Conservation (phyloP, 2,329 filamentous ascomycete species). For the Akanthomyces dipterigenus region DNA sequence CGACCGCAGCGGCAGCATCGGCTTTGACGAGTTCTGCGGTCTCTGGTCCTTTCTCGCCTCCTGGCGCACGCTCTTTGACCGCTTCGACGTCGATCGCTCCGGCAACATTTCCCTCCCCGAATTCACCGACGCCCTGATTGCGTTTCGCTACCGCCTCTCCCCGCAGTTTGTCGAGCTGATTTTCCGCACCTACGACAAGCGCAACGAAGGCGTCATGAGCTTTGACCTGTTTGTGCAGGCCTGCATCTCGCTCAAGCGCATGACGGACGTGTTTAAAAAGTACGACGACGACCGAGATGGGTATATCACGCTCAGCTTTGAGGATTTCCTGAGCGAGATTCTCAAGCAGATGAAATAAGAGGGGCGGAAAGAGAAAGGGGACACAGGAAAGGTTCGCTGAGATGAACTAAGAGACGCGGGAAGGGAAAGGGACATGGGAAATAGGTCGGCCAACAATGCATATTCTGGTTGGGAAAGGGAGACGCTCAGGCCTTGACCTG, state of each 20-base stretch:
- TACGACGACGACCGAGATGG: conserved; percentile 97
- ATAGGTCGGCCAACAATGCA: background rate
- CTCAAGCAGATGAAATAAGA: conserved; percentile 52
- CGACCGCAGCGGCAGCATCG: conserved; percentile 80
- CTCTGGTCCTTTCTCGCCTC: conserved; percentile 93
- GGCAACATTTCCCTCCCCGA: conserved; percentile 83
- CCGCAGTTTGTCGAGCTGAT: conserved; percentile 76
- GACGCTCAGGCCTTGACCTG: background rate
- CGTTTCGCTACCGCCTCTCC: conserved; percentile 89
- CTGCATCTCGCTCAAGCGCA: conserved; percentile 92
- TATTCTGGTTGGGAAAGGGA: background rate
- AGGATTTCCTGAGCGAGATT: conserved; percentile 70
- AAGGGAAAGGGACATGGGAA: too few species aligned
- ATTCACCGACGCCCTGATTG: conserved; percentile 82
- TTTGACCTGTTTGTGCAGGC: conserved; percentile 98
- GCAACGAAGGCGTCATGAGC: conserved; percentile 63
- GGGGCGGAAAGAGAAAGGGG: too few species aligned
- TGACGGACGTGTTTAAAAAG: conserved; percentile 99
- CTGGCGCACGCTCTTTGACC: conserved; percentile 91
- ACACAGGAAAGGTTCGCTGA: conserved; percentile 24
- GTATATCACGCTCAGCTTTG: conserved; percentile 77
- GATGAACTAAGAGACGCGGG: conserved; percentile 37
- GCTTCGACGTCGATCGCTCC: conserved; percentile 81
- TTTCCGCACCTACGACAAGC: conserved; percentile 85
- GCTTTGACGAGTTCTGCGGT: conserved; percentile 92